Base-by-base conservation (phyloP, 805 yeast genomes). In the Starmerella potacharoeniae region DNA sequence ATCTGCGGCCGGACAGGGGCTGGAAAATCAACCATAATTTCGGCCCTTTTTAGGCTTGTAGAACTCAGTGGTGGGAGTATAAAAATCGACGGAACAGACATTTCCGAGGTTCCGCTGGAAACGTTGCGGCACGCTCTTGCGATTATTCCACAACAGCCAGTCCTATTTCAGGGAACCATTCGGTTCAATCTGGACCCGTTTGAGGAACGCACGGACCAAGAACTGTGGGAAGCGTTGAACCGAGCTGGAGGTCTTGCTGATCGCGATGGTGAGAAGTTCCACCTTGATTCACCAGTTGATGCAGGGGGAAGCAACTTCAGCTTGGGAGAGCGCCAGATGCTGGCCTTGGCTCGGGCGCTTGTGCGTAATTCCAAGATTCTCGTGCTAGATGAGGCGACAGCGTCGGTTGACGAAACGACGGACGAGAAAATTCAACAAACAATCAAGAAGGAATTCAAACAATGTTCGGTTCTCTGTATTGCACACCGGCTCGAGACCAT, bases 1-100 rank as follows among this genome's bases (percentile, higher is more conserved):
- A 81, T 86, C 52, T 84, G 91, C 73, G 95, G 95, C 47, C 77
- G 95, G 66, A 86, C 95, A 0, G 95, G 95, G 62, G 93, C 95
- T 5, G 95, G 95, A 50, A 86, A 86, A 66, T 79, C 86, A 14
- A 79, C 89, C 2, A 79, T 85, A 53, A 81, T 83, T 81, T 75
- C 79, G 41, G 84, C 87, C 0, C 69, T 85, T 52, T 86, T 82
- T 69, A 74, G 93, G 61, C 70, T 85, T 31, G 70, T 75, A 44
- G 95, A 86, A 64, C 68, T 82, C 41, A 68, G 69, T 17, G 65
- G 70, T 9, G 84, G 85, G 5, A 55, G 59, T 17, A 78, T 86
- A 49, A 55, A 60, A 3, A 82, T 86, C 63, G 95, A 87, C 69
- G 91, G 81, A 6, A 65, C 82, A 34, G 80, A 85, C 64, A 82